Conservation (phyloP, 257 asterid genomes). For the Plectranthus barbatus region DNA sequence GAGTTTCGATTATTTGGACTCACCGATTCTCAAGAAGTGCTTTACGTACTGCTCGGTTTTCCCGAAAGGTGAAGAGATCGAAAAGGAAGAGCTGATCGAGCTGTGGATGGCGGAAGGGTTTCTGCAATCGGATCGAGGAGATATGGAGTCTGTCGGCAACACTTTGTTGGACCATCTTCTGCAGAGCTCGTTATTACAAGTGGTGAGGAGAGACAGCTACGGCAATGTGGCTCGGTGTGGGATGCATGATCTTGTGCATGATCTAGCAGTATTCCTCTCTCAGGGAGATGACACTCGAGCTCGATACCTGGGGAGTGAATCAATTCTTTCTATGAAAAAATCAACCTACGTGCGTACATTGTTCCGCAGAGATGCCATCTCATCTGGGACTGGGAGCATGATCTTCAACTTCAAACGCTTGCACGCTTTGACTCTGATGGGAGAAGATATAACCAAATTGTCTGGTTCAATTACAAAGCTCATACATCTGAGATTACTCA, state of each 20-base stretch:
- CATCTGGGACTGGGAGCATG: not conserved
- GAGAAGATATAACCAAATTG: not conserved
- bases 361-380: not conserved
- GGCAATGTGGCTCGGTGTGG: not conserved
- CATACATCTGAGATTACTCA: constrained; percentile 21
- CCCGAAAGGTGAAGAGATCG: not conserved
- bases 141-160: not conserved
- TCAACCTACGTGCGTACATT: constrained; percentile 8
- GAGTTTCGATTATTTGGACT: constrained; percentile 24
- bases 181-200: not conserved
- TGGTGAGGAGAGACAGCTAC: not conserved
- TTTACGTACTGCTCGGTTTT: constrained; percentile 24
- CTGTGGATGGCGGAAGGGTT: not conserved
- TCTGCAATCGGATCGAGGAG: not conserved
- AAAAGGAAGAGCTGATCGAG: not conserved
- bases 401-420: constrained; percentile 8
- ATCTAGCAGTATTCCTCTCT: constrained; percentile 11
- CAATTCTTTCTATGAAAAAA: not conserved
- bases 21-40: constrained; percentile 16
- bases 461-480: constrained; percentile 1
- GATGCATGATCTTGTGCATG: constrained; percentile 24
- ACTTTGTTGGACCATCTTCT: not conserved
- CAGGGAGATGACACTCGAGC: not conserved
- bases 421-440: not conserved
- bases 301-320: not conserved